Evolutionary conservation across 2,329 filamentous ascomycete species (phyloP), one percentile per base, ranked within the genome.

Genomic region (Cyphellophora europaea): DNA sequence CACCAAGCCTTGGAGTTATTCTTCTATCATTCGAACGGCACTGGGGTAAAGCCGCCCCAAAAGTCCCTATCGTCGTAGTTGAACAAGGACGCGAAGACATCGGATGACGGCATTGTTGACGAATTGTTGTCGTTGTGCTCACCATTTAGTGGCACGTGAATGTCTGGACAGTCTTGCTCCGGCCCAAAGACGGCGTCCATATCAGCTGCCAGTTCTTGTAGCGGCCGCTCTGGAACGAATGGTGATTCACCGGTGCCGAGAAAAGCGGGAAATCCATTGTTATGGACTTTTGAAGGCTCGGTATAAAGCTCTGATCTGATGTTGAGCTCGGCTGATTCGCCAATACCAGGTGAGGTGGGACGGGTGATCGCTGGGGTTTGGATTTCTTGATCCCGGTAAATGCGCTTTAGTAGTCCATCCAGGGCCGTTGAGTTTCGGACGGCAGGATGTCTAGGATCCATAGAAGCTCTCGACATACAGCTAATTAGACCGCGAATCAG

Each of bases 381-480:
- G 19, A 32, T 16, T 6, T 36, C 37, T 11, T 32, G 32, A 19
- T 39, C 33, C 6, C 32, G 37, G 28, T 32, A 35, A 30, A 39
- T 35, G 6, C 37, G 37, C 32, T 28, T 32, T 19, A 39, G 21
- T 18, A 39, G 37, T 12, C 32, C 23, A n/a, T 39, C 37, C 12
- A 39, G 37, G 11, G 37, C 37, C 27, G 32, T 28, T 12, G 37
- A 31, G 19, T 39, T 32, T 27, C 37, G 37, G 16, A 35, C 33
- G n/a, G 27, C 37, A 12, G 37, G 37, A 35, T 39, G 37, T 19
- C 28, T 35, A 19, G 27, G 37, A 19, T 39, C 37, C 13, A 32
- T 35, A 14, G 37, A 39, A 15, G 33, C 37, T 21, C 19, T 36
- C 11, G 37, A 39, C 37, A 39, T 39, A 15, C 37, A 35, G n/a